Evolutionary conservation across 768 basidiomycete genomes (phyloP).

Genomic region (Suillus subaureus): DNA sequence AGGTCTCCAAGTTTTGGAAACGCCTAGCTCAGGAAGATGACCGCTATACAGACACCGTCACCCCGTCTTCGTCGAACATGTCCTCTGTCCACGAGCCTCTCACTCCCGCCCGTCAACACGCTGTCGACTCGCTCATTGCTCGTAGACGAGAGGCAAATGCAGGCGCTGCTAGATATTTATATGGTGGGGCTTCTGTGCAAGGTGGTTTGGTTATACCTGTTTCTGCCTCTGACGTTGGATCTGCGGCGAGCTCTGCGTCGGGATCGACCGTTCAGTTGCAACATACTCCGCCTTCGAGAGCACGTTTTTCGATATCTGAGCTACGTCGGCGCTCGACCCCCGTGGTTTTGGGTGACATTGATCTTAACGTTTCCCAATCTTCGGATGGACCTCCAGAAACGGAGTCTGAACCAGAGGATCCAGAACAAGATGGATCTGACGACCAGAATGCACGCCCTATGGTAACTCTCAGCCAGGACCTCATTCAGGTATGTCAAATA

Average conservation of each 20-base stretch:
- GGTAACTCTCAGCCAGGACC: slow-evolving; percentile 30
- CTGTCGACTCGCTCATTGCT: slow-evolving; percentile 41
- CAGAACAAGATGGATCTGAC: slow-evolving; percentile 9
- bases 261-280: slow-evolving; percentile 23
- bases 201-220: slow-evolving; percentile 16
- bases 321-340: slow-evolving; percentile 28
- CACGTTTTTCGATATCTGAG: slow-evolving; percentile 21
- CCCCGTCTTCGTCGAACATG: slow-evolving; percentile 34
- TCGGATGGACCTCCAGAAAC: slow-evolving; percentile 18
- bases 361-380: slow-evolving; percentile 25
- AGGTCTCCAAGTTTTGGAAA: slow-evolving; percentile 50
- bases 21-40: slow-evolving; percentile 39
- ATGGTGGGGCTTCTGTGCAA: slow-evolving; percentile 22
- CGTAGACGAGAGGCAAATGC: slow-evolving; percentile 22
- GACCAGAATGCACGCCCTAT: slow-evolving; percentile 11
- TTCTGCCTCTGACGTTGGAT: slow-evolving; percentile 19
- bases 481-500: slow-evolving; percentile 27
- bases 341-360: slow-evolving; percentile 28
- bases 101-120: slow-evolving; percentile 29
- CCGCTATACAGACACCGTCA: slow-evolving; percentile 21
- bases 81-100: slow-evolving; percentile 30
- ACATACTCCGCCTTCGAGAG: slow-evolving; percentile 15
- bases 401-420: slow-evolving; percentile 17
- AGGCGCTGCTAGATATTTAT: slow-evolving; percentile 22
- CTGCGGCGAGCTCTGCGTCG: slow-evolving; percentile 20